A percentile compares a stretch with the other conserved stretches of the same genome.
Conservation (phyloP, 257 asterid genomes). For the Lantana camara region DNA sequence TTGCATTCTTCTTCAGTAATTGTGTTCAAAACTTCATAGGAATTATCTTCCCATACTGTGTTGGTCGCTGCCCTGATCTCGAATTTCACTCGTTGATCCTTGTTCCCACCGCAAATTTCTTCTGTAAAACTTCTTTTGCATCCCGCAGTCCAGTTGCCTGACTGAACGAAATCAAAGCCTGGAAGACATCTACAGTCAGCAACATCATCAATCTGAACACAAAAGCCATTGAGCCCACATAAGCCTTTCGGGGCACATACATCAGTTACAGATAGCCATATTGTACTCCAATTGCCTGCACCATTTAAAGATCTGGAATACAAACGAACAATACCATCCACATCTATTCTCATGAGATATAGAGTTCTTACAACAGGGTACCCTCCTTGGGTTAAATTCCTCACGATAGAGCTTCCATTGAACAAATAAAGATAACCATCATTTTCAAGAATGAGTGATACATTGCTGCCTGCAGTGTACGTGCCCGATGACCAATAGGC, state of each 20-base stretch:
- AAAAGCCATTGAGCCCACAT: slow-evolving; percentile 56
- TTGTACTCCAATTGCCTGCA: slow-evolving; percentile 24
- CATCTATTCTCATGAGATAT: slow-evolving; percentile 42
- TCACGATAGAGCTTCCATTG: slow-evolving; percentile 22
- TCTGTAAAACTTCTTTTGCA: slow-evolving; percentile 30
- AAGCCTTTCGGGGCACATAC: slow-evolving; percentile 46
- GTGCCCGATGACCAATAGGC: slow-evolving; percentile 38
- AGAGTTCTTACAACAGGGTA: slow-evolving; percentile 7
- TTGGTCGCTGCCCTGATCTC: slow-evolving; percentile 23
- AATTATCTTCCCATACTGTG: slow-evolving; percentile 35
- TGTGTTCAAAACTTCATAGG: slow-evolving; percentile 7
- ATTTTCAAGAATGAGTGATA: slow-evolving; percentile 37
- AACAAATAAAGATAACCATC: slow-evolving; percentile 49
- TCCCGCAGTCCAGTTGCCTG: slow-evolving; percentile 39
- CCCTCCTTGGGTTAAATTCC: slow-evolving; percentile 36
- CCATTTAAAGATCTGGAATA: slow-evolving; percentile 34
- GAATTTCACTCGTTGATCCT: background rate
- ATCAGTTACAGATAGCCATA: slow-evolving; percentile 26
- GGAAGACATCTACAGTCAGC: slow-evolving; percentile 46
- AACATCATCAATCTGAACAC: slow-evolving; percentile 22
- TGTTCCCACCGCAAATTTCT: slow-evolving; percentile 36
- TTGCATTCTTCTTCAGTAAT: slow-evolving; percentile 35
- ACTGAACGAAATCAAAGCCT: slow-evolving; percentile 34
- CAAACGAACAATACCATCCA: slow-evolving; percentile 47
- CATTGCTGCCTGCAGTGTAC: background rate